Evolutionary conservation across 495 filamentous ascomycete genomes (phyloP).

Genomic region (Corynascus novoguineensis): DNA sequence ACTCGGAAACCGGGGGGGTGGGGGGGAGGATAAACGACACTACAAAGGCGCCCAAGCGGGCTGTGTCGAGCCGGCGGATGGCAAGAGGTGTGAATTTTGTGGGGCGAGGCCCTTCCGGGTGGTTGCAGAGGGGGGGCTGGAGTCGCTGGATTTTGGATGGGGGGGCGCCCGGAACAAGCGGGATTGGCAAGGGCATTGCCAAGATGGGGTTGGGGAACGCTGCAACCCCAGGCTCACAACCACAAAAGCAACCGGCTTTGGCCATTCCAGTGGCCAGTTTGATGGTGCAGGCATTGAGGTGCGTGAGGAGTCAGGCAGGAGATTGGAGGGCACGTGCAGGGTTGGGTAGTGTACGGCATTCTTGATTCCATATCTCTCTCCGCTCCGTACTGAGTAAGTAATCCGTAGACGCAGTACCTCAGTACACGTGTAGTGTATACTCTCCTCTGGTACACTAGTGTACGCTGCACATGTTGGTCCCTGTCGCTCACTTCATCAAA

Average conservation of each 20-base stretch:
- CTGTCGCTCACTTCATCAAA: background rate
- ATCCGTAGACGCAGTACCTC: too few relatives aligned
- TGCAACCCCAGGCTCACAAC: background rate
- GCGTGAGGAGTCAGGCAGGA: background rate
- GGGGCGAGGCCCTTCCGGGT: slow-evolving; percentile 5
- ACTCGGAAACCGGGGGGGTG: background rate
- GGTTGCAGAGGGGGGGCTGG: background rate
- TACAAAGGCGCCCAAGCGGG: too few relatives aligned
- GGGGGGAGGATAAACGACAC: too few relatives aligned
- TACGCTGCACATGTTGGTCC: too few relatives aligned
- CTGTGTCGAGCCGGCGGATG: slow-evolving; percentile 15
- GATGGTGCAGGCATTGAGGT: background rate
- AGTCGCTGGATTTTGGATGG: background rate
- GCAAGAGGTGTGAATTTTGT: background rate
- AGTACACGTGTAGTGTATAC: too few relatives aligned
- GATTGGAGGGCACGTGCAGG: too few relatives aligned
- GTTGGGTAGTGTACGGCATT: background rate
- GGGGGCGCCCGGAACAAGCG: slow-evolving; percentile 6
- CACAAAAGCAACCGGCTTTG: background rate
- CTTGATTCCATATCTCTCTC: background rate
- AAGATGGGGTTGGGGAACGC: background rate
- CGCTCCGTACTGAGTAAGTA: too few relatives aligned
- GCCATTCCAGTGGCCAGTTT: background rate
- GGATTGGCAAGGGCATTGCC: slow-evolving; percentile 5
- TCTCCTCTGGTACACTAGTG: too few relatives aligned